Base-by-base conservation (phyloP, 441 rosid species). In the Populus hybrid region DNA sequence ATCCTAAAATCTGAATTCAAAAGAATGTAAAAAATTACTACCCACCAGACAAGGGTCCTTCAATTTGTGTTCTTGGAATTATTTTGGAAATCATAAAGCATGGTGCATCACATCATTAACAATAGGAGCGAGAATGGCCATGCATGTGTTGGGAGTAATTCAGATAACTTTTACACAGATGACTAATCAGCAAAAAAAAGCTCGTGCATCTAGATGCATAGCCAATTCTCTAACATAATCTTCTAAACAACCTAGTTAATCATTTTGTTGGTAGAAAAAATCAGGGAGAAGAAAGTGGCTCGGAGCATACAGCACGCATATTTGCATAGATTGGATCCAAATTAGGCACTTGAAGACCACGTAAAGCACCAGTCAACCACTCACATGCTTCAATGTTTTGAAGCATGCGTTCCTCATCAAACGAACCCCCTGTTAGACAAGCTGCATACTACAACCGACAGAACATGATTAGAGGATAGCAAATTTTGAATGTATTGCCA, bases 341-440 rank as follows among this genome's bases (percentile, higher is more conserved):
- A 81, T 87, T 93, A 72, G 99, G 99, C 76, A 87, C 92, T 85
- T 97, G 89, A 75, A 95, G 94, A 72, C 92, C 97, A 81, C 68
- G 87, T 72, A 92, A 84, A 80, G 91, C 95, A 88, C 85, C 88
- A 78, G 95, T 91, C 83, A 97, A 86, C 99, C 99, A 97, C 87
- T 97, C 99, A 81, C 99, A 97, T 83, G 99, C 99, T 84, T 93
- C 99, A 75, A 95, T 89, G 82, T 93, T 97, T 83, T 90, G 92
- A 80, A 88, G 92, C 98, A 97, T 94, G 80, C 79, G 92, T 66
- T 92, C 93, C 83, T 96, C 99, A 73, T 94, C 99, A 89, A 96
- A 94, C 70, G 95, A 84, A 80, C 99, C 98, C 73, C 95, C 97
- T 36, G 98, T 89, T 73, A 96, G 84, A 81, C 88, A 88, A 75